Evolutionary conservation across 495 filamentous ascomycete genomes (phyloP).

Genomic region (Penicillium pulvis): DNA sequence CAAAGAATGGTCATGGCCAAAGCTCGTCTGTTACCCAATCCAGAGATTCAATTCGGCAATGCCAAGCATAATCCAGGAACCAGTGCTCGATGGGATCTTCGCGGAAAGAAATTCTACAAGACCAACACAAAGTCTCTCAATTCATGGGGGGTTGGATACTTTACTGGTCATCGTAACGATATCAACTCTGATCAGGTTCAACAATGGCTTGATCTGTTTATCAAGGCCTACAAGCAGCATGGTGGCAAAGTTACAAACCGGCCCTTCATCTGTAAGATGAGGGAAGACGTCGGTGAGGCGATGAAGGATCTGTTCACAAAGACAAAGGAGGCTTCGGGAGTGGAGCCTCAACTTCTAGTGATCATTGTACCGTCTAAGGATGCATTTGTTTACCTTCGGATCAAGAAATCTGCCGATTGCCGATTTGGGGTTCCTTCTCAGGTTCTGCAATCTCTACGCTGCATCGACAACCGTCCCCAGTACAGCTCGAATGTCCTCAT

Average conservation of each 20-base stretch:
- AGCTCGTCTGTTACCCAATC: constrained; percentile 70
- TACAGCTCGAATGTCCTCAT: constrained; percentile 87
- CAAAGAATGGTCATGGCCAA: constrained; percentile 61
- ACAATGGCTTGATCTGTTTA: constrained; percentile 61
- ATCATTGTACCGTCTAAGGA: constrained; percentile 72
- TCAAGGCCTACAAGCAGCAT: constrained; percentile 64
- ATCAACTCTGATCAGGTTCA: constrained; percentile 48
- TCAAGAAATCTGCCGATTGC: constrained; percentile 84
- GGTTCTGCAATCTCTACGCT: constrained; percentile 62
- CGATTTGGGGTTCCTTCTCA: constrained; percentile 79
- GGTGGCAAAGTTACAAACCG: constrained; percentile 61
- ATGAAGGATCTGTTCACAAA: constrained; percentile 55
- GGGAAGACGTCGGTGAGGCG: constrained; percentile 51
- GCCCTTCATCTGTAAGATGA: constrained; percentile 29
- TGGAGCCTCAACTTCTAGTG: constrained; percentile 64
- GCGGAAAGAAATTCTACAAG: constrained; percentile 70
- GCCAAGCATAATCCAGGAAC: constrained; percentile 53
- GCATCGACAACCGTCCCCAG: constrained; percentile 63
- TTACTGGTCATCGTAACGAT: constrained; percentile 40
- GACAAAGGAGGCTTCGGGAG: constrained; percentile 47
- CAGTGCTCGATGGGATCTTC: constrained; percentile 82
- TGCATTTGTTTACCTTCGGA: constrained; percentile 64
- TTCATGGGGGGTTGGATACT: constrained; percentile 70
- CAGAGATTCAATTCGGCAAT: constrained; percentile 65
- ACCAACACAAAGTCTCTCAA: constrained; percentile 60